Conservation (phyloP, 441 rosid species). For the Macaranga tanarius region DNA sequence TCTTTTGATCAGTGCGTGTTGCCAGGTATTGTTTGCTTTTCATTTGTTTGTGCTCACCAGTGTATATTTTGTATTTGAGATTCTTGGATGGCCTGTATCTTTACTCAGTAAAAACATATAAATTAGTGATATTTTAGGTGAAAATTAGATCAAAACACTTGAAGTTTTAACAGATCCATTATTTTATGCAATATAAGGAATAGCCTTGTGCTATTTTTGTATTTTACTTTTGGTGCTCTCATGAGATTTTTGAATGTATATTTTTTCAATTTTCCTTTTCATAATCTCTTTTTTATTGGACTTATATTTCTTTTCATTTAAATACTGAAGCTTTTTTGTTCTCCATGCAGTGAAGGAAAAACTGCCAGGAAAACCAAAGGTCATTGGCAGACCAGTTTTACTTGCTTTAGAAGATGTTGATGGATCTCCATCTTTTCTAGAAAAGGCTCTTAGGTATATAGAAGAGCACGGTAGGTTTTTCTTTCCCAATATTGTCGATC, state of each 20-base stretch:
- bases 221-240: conserved; percentile 3
- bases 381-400: conserved; percentile 81
- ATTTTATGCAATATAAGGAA: neutral
- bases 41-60: neutral
- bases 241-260: neutral
- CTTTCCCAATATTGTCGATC: conserved; percentile 7
- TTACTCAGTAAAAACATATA: neutral
- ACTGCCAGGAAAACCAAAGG: conserved; percentile 52
- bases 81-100: conserved; percentile 9
- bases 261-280: neutral
- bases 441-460: conserved; percentile 87
- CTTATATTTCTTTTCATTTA: neutral
- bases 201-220: neutral
- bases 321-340: conserved; percentile 17
- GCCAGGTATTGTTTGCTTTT: conserved; percentile 8
- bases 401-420: conserved; percentile 98
- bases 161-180: neutral
- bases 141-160: neutral
- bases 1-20: conserved; percentile 58
- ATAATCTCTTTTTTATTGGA: neutral
- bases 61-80: neutral
- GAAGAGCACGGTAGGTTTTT: conserved; percentile 81
- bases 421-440: conserved; percentile 97
- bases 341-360: conserved; percentile 55
- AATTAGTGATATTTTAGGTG: neutral